Base-by-base conservation (phyloP, 2,329 filamentous ascomycete species). In the Paecilomyces sp. region DNA sequence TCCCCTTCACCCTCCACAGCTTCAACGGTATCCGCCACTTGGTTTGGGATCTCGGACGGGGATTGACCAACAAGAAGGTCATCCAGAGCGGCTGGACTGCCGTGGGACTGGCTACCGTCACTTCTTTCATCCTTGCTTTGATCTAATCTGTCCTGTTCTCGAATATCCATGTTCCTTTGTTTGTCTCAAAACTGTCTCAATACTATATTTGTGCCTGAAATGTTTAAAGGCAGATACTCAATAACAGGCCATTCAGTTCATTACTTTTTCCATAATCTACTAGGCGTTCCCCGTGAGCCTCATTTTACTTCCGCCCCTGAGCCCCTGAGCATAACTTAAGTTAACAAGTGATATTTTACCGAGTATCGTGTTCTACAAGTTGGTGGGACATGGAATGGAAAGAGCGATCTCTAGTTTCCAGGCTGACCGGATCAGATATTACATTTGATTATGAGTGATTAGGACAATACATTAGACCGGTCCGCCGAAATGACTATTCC, bases 11-110 rank as follows among this genome's bases (percentile, higher is more conserved):
- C 56, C 90, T 83, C 75, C 88, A 91, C 75, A 75, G 71, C 62
- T 78, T 87, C 68, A 90, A 89, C 71, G 88, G 88, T n/a, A 36
- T 90, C 22, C 83, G 88, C 70, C 88, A 90, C 83, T 79, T 91
- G 79, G 70, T 80, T 15, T 90, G 88, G 88, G 88, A 91, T 79
- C 75, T 82, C 47, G 86, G 85, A 57, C 77, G 78, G 67, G 79
- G 81, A 56, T 82, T 90, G 62, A 82, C 78, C 68, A 90, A 90
- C 71, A 77, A 82, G 75, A 77, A 82, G 69, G 87, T 90, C 61
- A 83, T 85, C 66, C 79, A 78, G 74, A 86, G 84, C 1, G 88
- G 87, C 15, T 90, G 86, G 85, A 71, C 79, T 50, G 84, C 84
- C 33, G 75, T 89, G 58, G 87, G 80, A 3, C 64, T 85, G 67